These are phyloP conservation scores for Barnettozyma populi DNA, from an alignment of 805 yeast genomes.

Conservation along the genomic window DNA sequence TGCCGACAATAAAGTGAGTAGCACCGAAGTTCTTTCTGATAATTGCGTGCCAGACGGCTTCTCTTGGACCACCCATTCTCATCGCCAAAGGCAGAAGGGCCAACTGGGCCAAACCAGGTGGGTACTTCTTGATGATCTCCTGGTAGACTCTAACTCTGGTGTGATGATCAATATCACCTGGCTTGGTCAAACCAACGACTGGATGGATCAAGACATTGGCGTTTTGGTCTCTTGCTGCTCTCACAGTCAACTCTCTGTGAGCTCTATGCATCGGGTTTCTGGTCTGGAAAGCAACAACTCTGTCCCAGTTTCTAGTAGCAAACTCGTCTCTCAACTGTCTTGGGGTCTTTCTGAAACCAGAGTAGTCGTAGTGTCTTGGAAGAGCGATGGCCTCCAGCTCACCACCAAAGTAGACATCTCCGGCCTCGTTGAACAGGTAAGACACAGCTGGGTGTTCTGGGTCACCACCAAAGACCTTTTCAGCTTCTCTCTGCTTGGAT, in stretches of 20 bases:
- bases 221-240: slow-evolving; percentile 92
- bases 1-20: slow-evolving; percentile 93
- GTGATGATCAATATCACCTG: slow-evolving; percentile 97
- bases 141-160: slow-evolving; percentile 94
- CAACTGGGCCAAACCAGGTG: slow-evolving; percentile 87
- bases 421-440: slow-evolving; percentile 67
- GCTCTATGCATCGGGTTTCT: slow-evolving; percentile 99
- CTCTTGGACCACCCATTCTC: slow-evolving; percentile 99
- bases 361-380: slow-evolving; percentile 88
- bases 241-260: slow-evolving; percentile 89
- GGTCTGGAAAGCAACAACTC: slow-evolving; percentile 95
- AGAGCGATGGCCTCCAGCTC: slow-evolving; percentile 73
- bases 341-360: slow-evolving; percentile 83
- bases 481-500: slow-evolving; percentile 73
- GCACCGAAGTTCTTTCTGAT: slow-evolving; percentile 96
- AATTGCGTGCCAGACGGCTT: slow-evolving; percentile 97
- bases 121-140: slow-evolving; percentile 87
- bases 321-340: slow-evolving; percentile 86
- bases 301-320: slow-evolving; percentile 72
- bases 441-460: slow-evolving; percentile 92
- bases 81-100: slow-evolving; percentile 90
- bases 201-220: slow-evolving; percentile 91
- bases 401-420: slow-evolving; percentile 88
- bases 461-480: slow-evolving; percentile 89
- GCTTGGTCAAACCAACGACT: slow-evolving; percentile 94